phyloP scores from a whole-genome alignment of 176 grass and related monocot genomes.

The Ensete glaucum region DNA sequence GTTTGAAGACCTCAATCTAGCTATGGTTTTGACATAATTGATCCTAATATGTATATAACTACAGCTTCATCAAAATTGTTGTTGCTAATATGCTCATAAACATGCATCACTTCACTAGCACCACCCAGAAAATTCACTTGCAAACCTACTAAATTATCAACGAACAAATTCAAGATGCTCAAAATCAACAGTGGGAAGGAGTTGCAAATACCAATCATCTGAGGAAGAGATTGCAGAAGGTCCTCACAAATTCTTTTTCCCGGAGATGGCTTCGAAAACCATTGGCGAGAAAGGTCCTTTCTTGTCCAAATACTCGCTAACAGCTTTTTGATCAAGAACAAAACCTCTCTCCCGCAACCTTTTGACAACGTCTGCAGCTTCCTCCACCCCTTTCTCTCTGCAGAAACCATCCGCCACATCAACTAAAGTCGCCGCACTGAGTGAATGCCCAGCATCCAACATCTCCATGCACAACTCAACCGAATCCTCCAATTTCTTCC shows the following conservation, averaged over 20 bases:
- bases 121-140: too few species aligned
- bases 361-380: slow-evolving; percentile 51
- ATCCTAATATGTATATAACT: too few species aligned
- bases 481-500: slow-evolving; percentile 2
- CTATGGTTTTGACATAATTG: too few species aligned
- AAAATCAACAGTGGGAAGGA: too few species aligned
- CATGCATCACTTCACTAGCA: too few species aligned
- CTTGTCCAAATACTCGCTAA: slow-evolving; percentile 84
- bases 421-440: slow-evolving; percentile 13
- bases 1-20: too few species aligned
- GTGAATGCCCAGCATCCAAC: not conserved
- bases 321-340: slow-evolving; percentile 64
- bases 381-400: slow-evolving; percentile 43
- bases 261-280: slow-evolving; percentile 79
- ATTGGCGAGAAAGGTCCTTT: slow-evolving; percentile 63
- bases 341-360: slow-evolving; percentile 68
- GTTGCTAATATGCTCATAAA: too few species aligned
- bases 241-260: slow-evolving; percentile 35
- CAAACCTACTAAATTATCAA: too few species aligned
- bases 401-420: slow-evolving; percentile 52
- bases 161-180: too few species aligned
- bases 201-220: not conserved
- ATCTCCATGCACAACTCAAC: slow-evolving; percentile 5
- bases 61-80: too few species aligned
- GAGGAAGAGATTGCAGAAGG: slow-evolving; percentile 27